phyloP scores from a whole-genome alignment of 257 asterid species.

The Prunella vulgaris region DNA sequence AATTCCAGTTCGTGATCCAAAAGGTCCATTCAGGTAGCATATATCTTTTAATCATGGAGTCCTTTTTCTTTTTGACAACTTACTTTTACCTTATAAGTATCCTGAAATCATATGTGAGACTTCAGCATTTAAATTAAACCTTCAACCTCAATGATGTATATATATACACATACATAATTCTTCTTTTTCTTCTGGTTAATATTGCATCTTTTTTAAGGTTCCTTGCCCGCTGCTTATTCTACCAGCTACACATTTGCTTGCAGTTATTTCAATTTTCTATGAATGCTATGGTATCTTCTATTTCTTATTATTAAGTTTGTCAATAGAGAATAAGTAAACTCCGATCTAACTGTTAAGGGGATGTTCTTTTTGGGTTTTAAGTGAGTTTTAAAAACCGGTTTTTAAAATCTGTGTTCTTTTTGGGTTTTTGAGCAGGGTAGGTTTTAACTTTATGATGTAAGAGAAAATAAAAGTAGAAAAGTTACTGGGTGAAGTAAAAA shows the following conservation, averaged over 20 bases:
- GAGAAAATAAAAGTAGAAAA: no score
- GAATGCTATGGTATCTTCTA: background rate
- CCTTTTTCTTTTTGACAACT: background rate
- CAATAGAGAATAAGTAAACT: background rate
- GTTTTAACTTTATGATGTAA: no score
- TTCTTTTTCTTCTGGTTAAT: background rate
- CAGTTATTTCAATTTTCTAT: background rate
- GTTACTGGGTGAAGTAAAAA: no score
- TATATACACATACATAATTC: no score
- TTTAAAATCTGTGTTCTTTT: no score
- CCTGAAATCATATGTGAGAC: background rate
- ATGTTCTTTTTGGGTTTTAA: no score
- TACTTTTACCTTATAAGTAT: background rate
- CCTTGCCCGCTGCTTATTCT: background rate
- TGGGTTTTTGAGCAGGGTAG: no score
- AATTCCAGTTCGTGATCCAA: constrained; percentile 78
- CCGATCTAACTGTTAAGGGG: background rate
- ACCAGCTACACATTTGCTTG: background rate
- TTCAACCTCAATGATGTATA: no score
- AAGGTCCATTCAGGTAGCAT: constrained; percentile 81
- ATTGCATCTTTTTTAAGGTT: background rate
- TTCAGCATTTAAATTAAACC: background rate
- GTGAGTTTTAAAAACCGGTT: no score
- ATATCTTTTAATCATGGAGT: background rate
- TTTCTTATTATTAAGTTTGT: background rate